Conservation (phyloP, 2,329 filamentous ascomycete genomes). For the Penicillium sumatraense region DNA sequence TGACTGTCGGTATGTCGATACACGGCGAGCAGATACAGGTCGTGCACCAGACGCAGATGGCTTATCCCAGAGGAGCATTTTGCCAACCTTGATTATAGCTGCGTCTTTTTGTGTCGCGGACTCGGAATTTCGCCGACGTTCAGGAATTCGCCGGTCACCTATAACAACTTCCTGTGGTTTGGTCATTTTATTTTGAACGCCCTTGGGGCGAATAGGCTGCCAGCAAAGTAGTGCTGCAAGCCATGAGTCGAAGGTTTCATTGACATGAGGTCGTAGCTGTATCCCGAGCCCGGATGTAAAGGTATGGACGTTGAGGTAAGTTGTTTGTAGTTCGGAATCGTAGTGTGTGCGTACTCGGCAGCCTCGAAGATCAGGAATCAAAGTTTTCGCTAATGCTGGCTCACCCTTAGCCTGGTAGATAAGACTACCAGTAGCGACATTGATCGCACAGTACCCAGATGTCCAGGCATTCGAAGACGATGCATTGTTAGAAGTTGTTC, state of each 20-base stretch:
- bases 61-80: slow-evolving; percentile 89
- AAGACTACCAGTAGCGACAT: slow-evolving; percentile 54
- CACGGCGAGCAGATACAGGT: slow-evolving; percentile 44
- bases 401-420: slow-evolving; percentile 58
- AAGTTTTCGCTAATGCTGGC: slow-evolving; percentile 51
- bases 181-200: slow-evolving; percentile 55
- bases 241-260: slow-evolving; percentile 58
- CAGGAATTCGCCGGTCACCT: slow-evolving; percentile 46
- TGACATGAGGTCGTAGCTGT: slow-evolving; percentile 54
- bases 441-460: slow-evolving; percentile 57
- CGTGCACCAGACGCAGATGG: slow-evolving; percentile 52
- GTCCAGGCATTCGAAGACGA: slow-evolving; percentile 53
- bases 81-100: slow-evolving; percentile 93
- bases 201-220: slow-evolving; percentile 56
- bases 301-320: slow-evolving; percentile 54
- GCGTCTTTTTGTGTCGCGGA: slow-evolving; percentile 66
- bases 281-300: slow-evolving; percentile 53
- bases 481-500: slow-evolving; percentile 45
- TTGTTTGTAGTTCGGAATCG: slow-evolving; percentile 50
- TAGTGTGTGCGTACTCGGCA: slow-evolving; percentile 55
- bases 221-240: slow-evolving; percentile 57
- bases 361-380: slow-evolving; percentile 55
- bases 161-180: slow-evolving; percentile 53
- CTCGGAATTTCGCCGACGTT: slow-evolving; percentile 52
- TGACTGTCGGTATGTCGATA: slow-evolving; percentile 60